Percentiles rank a stretch among this genome's conserved stretches.
Conservation (phyloP, 768 basidiomycete species). For the Porpolomopsis calyptriformis region DNA sequence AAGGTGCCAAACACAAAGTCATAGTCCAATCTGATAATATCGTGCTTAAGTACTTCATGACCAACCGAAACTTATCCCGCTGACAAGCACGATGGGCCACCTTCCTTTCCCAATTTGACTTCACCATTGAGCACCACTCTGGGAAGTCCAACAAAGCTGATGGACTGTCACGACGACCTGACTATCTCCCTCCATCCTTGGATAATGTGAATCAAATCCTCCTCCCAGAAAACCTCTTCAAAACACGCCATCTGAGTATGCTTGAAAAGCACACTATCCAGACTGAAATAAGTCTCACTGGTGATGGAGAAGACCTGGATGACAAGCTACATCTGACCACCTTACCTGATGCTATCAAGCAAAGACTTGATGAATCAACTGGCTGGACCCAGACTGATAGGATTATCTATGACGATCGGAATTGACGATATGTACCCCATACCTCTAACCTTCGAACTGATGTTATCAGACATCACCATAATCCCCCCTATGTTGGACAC, state of each 20-base stretch:
- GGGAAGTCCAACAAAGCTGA: not conserved
- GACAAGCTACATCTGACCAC: too few relatives aligned
- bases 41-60: not conserved
- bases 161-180: not conserved
- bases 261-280: too few relatives aligned
- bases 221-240: not conserved
- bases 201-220: not conserved
- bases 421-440: too few relatives aligned
- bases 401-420: too few relatives aligned
- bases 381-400: too few relatives aligned
- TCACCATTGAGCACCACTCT: not conserved
- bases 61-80: not conserved
- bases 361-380: too few relatives aligned
- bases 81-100: not conserved
- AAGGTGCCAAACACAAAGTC: constrained; percentile 7
- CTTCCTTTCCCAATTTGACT: not conserved
- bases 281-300: too few relatives aligned
- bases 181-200: too few relatives aligned
- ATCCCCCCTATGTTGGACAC: not conserved
- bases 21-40: not conserved
- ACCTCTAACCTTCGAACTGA: too few relatives aligned
- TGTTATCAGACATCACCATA: not conserved
- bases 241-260: too few relatives aligned
- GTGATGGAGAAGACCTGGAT: too few relatives aligned
- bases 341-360: too few relatives aligned